phyloP scores from a whole-genome alignment of 306 rosid genomes.

The Fagus sylvatica region DNA sequence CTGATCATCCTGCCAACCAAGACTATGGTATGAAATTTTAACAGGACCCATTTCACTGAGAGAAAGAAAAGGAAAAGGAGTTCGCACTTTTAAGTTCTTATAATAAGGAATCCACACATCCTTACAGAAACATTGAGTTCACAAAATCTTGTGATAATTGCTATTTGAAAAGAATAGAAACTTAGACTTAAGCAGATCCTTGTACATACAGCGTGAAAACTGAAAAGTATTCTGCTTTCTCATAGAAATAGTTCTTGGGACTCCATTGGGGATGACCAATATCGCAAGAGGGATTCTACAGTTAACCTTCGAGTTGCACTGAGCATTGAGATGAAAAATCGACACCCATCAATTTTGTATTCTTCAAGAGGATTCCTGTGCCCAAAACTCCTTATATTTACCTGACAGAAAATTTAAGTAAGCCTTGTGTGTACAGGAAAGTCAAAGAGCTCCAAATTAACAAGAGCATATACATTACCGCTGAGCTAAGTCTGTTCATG shows the following conservation, averaged over 20 bases:
- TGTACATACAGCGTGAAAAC: neutral
- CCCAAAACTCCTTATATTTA: slow-evolving; percentile 94
- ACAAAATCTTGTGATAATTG: neutral
- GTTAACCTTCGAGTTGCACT: slow-evolving; percentile 89
- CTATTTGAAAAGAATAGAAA: neutral
- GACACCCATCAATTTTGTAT: slow-evolving; percentile 94
- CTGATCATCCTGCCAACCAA: slow-evolving; percentile 12
- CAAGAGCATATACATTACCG: slow-evolving; percentile 49
- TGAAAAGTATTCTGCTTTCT: slow-evolving; percentile 1
- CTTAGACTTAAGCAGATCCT: neutral
- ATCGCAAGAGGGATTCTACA: slow-evolving; percentile 80
- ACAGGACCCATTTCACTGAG: neutral
- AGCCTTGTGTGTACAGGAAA: slow-evolving; percentile 29
- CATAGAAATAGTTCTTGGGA: slow-evolving; percentile 59
- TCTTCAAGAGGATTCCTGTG: slow-evolving; percentile 97
- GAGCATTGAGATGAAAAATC: slow-evolving; percentile 96
- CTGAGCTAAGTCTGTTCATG: slow-evolving; percentile 94
- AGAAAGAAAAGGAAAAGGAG: neutral
- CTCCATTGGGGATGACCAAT: slow-evolving; percentile 93
- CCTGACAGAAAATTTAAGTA: slow-evolving; percentile 54
- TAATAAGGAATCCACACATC: neutral
- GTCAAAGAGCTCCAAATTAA: slow-evolving; percentile 22
- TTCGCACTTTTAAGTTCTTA: neutral
- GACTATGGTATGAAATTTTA: neutral
- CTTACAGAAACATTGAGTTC: neutral